Percentiles rank a stretch among this genome's conserved stretches.
Conservation (phyloP, 1,139 yeast species). For the Suhomyces chickasaworum region DNA sequence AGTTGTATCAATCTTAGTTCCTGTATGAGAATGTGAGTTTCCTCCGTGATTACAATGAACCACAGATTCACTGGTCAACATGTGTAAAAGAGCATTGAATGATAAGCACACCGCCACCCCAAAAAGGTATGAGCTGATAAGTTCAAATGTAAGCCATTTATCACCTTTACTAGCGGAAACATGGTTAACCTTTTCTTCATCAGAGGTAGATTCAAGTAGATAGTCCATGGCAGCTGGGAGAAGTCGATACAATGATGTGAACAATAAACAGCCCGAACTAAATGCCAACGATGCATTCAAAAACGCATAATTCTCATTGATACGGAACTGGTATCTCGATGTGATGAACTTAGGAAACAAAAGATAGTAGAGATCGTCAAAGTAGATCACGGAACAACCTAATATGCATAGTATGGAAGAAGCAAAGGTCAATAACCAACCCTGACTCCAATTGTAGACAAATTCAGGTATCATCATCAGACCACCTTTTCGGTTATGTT, state of each 20-base stretch:
- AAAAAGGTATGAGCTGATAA: slow-evolving; percentile 52
- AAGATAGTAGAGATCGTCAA: slow-evolving; percentile 25
- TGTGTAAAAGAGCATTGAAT: slow-evolving; percentile 67
- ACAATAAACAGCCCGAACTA: slow-evolving; percentile 75
- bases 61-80: slow-evolving; percentile 75
- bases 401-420: slow-evolving; percentile 25
- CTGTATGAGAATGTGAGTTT: slow-evolving; percentile 16
- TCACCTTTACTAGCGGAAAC: slow-evolving; percentile 2
- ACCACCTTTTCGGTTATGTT: not conserved
- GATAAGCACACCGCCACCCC: slow-evolving; percentile 65
- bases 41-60: slow-evolving; percentile 79
- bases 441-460: slow-evolving; percentile 19
- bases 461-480: slow-evolving; percentile 7
- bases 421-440: slow-evolving; percentile 28
- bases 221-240: slow-evolving; percentile 63
- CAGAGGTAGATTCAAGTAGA: slow-evolving; percentile 32
- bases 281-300: slow-evolving; percentile 67
- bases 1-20: not conserved
- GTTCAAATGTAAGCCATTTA: slow-evolving; percentile 30
- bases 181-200: not conserved
- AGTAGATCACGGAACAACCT: slow-evolving; percentile 26
- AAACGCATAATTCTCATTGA: slow-evolving; percentile 61
- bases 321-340: slow-evolving; percentile 48
- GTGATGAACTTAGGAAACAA: slow-evolving; percentile 45
- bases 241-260: slow-evolving; percentile 74